Conservation (phyloP, 2,329 filamentous ascomycete species). For the Talaromyces sp. region DNA sequence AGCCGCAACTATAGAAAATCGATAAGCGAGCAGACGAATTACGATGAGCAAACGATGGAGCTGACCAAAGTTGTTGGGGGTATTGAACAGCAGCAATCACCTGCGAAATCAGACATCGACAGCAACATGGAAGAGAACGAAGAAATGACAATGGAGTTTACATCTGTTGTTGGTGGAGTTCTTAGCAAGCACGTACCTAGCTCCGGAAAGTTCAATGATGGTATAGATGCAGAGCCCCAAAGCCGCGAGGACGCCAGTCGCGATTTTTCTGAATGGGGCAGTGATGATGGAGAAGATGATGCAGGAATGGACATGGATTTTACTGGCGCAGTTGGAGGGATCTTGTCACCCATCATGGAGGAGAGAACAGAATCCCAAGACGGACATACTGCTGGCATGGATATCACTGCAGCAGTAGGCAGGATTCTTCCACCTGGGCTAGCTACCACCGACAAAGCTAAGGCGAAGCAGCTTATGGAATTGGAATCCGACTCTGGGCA, state of each 20-base stretch:
- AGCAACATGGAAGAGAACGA: slow-evolving; percentile 39
- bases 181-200: slow-evolving; percentile 28
- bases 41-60: slow-evolving; percentile 48
- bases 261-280: slow-evolving; percentile 24
- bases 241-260: slow-evolving; percentile 22
- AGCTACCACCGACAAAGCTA: slow-evolving; percentile 40
- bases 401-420: slow-evolving; percentile 63
- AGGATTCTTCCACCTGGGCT: slow-evolving; percentile 53
- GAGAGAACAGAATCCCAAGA: slow-evolving; percentile 39
- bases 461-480: slow-evolving; percentile 59
- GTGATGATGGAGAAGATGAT: slow-evolving; percentile 29
- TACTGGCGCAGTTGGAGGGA: slow-evolving; percentile 46
- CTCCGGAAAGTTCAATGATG: slow-evolving; percentile 1
- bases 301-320: slow-evolving; percentile 59
- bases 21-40: slow-evolving; percentile 42
- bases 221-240: slow-evolving; percentile 12
- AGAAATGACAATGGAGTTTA: slow-evolving; percentile 50
- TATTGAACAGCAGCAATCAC: slow-evolving; percentile 29
- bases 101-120: slow-evolving; percentile 28
- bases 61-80: slow-evolving; percentile 45
- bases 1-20: slow-evolving; percentile 43
- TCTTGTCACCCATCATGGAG: slow-evolving; percentile 36
- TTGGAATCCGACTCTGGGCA: slow-evolving; percentile 53
- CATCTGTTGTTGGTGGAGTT: slow-evolving; percentile 43
- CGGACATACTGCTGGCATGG: slow-evolving; percentile 59